These are phyloP conservation scores for Globisporangium uncinulatum DNA, from an alignment of 352 stramenopile genomes.

Conservation along the genomic window DNA sequence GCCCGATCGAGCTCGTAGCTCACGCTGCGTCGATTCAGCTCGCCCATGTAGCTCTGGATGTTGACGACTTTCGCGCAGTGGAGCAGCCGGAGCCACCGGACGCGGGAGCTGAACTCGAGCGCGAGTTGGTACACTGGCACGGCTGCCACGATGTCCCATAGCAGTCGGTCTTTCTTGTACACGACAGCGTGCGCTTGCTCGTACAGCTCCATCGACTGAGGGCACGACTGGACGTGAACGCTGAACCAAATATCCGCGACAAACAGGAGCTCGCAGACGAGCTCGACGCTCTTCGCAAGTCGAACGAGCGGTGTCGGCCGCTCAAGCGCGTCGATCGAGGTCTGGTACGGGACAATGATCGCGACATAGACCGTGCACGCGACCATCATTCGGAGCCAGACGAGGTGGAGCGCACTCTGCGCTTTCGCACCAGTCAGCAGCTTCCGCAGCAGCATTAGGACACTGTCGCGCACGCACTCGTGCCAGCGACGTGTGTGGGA, in stretches of 20 bases:
- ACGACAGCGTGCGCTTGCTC: slow-evolving; percentile 28
- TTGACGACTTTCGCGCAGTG: slow-evolving; percentile 50
- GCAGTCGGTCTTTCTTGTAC: slow-evolving; percentile 40
- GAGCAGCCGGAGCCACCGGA: slow-evolving; percentile 27
- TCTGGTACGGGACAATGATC: slow-evolving; percentile 40
- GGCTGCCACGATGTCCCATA: slow-evolving; percentile 31
- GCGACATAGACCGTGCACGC: slow-evolving; percentile 32
- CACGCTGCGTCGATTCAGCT: slow-evolving; percentile 51
- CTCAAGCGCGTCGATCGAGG: slow-evolving; percentile 36
- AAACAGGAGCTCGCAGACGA: slow-evolving; percentile 32
- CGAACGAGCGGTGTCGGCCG: slow-evolving; percentile 18
- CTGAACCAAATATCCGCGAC: slow-evolving; percentile 44
- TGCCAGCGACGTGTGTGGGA: background rate
- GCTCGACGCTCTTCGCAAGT: slow-evolving; percentile 22
- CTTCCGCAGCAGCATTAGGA: background rate
- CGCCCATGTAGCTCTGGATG: slow-evolving; percentile 48
- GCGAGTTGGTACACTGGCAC: slow-evolving; percentile 40
- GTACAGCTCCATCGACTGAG: slow-evolving; percentile 41
- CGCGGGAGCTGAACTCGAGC: slow-evolving; percentile 17
- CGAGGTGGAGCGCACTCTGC: slow-evolving; percentile 34
- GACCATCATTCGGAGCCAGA: slow-evolving; percentile 36
- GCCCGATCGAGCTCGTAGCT: slow-evolving; percentile 51
- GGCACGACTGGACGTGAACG: slow-evolving; percentile 27
- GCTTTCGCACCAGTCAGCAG: slow-evolving; percentile 21
- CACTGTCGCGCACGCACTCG: background rate